A percentile compares a stretch with the other conserved stretches of the same genome.
Conservation (phyloP, 2,329 filamentous ascomycete species). For the Colletotrichum siamense region DNA sequence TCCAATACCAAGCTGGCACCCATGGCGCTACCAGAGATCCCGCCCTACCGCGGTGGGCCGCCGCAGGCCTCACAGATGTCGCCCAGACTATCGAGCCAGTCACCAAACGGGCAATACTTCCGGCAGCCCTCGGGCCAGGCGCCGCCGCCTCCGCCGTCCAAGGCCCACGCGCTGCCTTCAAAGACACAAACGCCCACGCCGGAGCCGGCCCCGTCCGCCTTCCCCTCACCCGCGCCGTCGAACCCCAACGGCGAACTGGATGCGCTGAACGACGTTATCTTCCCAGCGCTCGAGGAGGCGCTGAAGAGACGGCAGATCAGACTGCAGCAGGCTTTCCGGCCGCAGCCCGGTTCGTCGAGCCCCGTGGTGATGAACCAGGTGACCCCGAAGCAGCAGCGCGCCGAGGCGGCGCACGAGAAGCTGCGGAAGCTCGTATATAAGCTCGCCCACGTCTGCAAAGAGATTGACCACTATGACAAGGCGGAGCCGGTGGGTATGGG, state of each 20-base stretch:
- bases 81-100: constrained; percentile 27
- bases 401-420: constrained; percentile 78
- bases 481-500: constrained; percentile 92
- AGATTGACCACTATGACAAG: constrained; percentile 89
- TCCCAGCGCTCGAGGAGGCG: constrained; percentile 90
- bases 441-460: constrained; percentile 81
- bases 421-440: constrained; percentile 83
- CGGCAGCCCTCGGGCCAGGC: constrained; percentile 22
- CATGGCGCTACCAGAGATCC: constrained; percentile 59
- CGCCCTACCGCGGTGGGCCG: constrained; percentile 53
- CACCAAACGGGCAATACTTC: constrained; percentile 24
- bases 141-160: constrained; percentile 23
- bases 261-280: constrained; percentile 87
- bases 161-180: constrained; percentile 29
- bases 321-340: constrained; percentile 57
- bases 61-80: constrained; percentile 25
- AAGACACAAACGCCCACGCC: constrained; percentile 36
- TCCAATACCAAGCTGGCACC: constrained; percentile 42
- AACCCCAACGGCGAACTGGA: constrained; percentile 76
- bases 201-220: constrained; percentile 50
- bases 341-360: constrained; percentile 32
- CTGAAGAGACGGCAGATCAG: constrained; percentile 78
- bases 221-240: constrained; percentile 61
- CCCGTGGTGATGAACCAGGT: constrained; percentile 46
- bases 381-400: constrained; percentile 71